Evolutionary conservation across 1,284 basidiomycete genomes (phyloP).

Genomic region (Porodaedalea pini): DNA sequence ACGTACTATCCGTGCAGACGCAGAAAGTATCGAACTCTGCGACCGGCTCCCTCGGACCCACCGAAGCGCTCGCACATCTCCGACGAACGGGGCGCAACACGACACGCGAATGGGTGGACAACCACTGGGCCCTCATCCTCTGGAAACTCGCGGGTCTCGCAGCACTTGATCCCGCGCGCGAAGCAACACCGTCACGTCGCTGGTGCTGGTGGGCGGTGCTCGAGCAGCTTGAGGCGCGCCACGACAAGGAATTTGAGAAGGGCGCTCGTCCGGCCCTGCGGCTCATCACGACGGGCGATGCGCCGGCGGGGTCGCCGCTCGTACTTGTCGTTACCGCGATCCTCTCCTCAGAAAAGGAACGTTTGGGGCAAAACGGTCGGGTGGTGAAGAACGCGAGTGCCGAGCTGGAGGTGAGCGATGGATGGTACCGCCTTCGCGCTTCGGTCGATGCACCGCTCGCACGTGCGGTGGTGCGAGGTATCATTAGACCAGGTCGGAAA

Average conservation of each 20-base stretch:
- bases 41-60: constrained; percentile 42
- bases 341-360: constrained; percentile 46
- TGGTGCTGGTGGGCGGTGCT: constrained; percentile 84
- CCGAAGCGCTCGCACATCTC: constrained; percentile 52
- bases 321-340: constrained; percentile 82
- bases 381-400: constrained; percentile 33
- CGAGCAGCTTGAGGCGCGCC: constrained; percentile 86
- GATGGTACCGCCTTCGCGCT: constrained; percentile 89
- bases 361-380: neutral
- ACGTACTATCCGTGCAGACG: constrained; percentile 21
- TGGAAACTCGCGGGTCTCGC: constrained; percentile 94
- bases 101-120: constrained; percentile 79
- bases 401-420: constrained; percentile 86
- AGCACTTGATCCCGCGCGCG: constrained; percentile 62
- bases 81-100: constrained; percentile 53
- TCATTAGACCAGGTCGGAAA: constrained; percentile 78
- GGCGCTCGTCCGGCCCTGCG: constrained; percentile 81
- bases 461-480: constrained; percentile 64
- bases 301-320: constrained; percentile 70
- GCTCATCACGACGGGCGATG: constrained; percentile 73
- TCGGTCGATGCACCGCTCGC: constrained; percentile 70
- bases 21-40: constrained; percentile 23
- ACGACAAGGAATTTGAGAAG: constrained; percentile 83
- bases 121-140: constrained; percentile 87
- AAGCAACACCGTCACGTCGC: constrained; percentile 44